Base-by-base conservation (phyloP, 2,329 filamentous ascomycete species). In the Chalara sp. region DNA sequence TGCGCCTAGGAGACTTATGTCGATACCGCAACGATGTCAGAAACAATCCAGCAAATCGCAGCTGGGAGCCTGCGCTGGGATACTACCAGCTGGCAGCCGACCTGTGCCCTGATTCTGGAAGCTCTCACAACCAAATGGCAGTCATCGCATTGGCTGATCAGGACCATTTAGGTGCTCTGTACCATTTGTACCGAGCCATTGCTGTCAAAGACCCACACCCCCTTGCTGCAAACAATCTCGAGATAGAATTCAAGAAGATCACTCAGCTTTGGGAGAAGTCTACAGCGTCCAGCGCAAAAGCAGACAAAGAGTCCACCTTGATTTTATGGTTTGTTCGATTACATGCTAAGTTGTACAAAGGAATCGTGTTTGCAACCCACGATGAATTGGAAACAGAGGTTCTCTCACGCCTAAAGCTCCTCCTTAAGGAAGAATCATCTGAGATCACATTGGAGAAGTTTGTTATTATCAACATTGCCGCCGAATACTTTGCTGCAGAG, bases 81-180 rank as follows among this genome's bases (percentile, higher is more conserved):
- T 96, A 92, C 68, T 97, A 99, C 67, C 75, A 80, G 50, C 74
- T 97, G 53, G 93, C 93, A 28, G 81, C 84, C 56, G 81, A 86
- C 47, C 78, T 97, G 48, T 79, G 87, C 58, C 89, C 92, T 3
- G 75, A 81, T 13, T 89, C 87, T 44, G 92, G 92, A 32, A 81
- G 84, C 56, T 87, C 89, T 12, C 87, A 95, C 63, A 92, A 99
- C 63, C 93, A 97, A 67, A 82, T 93, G 66, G 91, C 88, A 35
- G 87, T 97, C 35, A 85, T 97, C 53, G 85, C 86, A 53, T 78
- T 89, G 45, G 84, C 86, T 48, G 82, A 91, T 60, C 80, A 79
- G 52, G 86, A 92, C 58, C 87, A 95, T 65, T 78, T 97, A 47
- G 82, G 89, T 54, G 84, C 89, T 7, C 85, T 95, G 32, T 97